These are phyloP conservation scores for Termitomyces heimii DNA, from an alignment of 768 basidiomycete species.

Conservation along the genomic window DNA sequence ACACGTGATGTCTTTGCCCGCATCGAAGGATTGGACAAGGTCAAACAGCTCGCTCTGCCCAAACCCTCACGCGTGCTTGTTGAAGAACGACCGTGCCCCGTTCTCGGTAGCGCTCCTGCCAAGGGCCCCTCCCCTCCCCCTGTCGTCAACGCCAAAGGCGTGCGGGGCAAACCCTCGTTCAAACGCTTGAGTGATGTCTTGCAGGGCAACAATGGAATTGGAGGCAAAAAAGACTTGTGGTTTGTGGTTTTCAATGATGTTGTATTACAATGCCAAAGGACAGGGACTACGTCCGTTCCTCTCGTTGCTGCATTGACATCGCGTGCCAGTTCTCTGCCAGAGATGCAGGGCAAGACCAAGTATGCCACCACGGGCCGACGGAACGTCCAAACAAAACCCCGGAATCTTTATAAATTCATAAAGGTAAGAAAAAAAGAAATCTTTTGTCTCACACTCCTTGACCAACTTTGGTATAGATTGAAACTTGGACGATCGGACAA, in stretches of 20 bases:
- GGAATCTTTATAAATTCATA: slow-evolving; percentile 91
- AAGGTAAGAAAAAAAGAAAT: slow-evolving; percentile 43
- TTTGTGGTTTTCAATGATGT: slow-evolving; percentile 96
- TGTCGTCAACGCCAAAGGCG: slow-evolving; percentile 44
- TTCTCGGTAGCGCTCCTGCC: slow-evolving; percentile 22
- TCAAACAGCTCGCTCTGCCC: slow-evolving; percentile 85
- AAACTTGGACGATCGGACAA: slow-evolving; percentile 82
- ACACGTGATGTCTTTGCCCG: slow-evolving; percentile 94
- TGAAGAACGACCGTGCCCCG: slow-evolving; percentile 59
- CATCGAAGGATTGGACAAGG: slow-evolving; percentile 94
- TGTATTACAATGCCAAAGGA: slow-evolving; percentile 83
- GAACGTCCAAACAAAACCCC: slow-evolving; percentile 70
- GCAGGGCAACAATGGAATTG: slow-evolving; percentile 42
- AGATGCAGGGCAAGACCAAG: slow-evolving; percentile 77
- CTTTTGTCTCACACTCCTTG: background rate
- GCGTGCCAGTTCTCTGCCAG: slow-evolving; percentile 75
- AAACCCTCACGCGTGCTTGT: slow-evolving; percentile 86
- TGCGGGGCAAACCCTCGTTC: slow-evolving; percentile 82
- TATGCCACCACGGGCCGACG: slow-evolving; percentile 79
- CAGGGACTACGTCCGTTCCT: slow-evolving; percentile 83
- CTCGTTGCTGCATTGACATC: slow-evolving; percentile 62
- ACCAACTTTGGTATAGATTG: slow-evolving; percentile 46
- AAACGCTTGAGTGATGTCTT: slow-evolving; percentile 89
- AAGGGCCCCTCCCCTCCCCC: slow-evolving; percentile 39
- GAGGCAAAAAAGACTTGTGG: slow-evolving; percentile 86